A percentile compares a stretch with the other conserved stretches of the same genome.
Conservation (phyloP, 2,329 filamentous ascomycete genomes). For the Balansia obtecta region DNA sequence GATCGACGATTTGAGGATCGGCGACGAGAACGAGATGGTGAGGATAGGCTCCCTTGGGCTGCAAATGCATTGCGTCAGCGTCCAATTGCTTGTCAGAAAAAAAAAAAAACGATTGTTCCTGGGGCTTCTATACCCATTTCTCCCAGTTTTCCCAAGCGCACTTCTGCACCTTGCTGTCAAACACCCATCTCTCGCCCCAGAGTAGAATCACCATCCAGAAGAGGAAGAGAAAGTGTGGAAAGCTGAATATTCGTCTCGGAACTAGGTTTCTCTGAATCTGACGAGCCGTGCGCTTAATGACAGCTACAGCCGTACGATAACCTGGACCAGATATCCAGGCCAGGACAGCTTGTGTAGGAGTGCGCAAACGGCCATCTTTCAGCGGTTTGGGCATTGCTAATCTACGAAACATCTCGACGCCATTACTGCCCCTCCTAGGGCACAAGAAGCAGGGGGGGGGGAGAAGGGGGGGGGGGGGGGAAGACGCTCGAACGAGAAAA, state of each 20-base stretch:
- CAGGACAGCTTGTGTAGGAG: not conserved
- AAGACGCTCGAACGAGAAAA: not conserved
- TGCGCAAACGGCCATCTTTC: slow-evolving; percentile 5
- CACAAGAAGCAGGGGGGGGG: not conserved
- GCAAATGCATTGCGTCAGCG: slow-evolving; percentile 4
- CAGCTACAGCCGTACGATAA: slow-evolving; percentile 20
- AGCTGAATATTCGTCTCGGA: slow-evolving; percentile 40
- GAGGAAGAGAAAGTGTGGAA: slow-evolving; percentile 54
- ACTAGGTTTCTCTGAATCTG: slow-evolving; percentile 31
- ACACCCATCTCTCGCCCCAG: slow-evolving; percentile 76
- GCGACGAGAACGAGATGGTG: slow-evolving; percentile 78
- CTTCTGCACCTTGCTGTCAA: slow-evolving; percentile 52
- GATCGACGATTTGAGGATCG: slow-evolving; percentile 85
- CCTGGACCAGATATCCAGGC: slow-evolving; percentile 31
- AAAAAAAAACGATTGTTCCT: not conserved
- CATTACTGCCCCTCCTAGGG: slow-evolving; percentile 13
- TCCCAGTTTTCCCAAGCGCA: slow-evolving; percentile 89
- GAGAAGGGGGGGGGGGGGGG: not conserved
- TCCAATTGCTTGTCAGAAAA: not conserved
- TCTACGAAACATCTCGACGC: slow-evolving; percentile 16
- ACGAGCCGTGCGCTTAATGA: slow-evolving; percentile 17
- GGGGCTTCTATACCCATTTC: slow-evolving; percentile 56
- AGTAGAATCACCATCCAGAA: slow-evolving; percentile 69
- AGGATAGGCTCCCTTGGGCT: slow-evolving; percentile 68
- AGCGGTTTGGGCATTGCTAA: slow-evolving; percentile 5